Base-by-base conservation (phyloP, 2,329 filamentous ascomycete genomes). In the Leptographium lundbergii region DNA sequence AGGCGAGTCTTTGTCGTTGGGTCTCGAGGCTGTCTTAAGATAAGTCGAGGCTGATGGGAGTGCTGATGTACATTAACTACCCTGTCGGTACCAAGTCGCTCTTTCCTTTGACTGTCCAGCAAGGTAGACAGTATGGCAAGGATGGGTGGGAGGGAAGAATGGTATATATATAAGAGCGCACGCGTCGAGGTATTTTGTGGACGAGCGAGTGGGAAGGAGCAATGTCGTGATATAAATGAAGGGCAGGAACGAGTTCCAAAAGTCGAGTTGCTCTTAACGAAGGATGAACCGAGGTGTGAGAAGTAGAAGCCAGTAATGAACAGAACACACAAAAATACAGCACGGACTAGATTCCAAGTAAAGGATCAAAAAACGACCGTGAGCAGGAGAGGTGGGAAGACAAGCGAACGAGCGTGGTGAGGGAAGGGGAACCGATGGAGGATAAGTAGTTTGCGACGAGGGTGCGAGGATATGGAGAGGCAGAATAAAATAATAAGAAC, bases 311-410 rank as follows among this genome's bases (percentile, higher is more conserved):
- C 58, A 25, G 56, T 29, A 59, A 62, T 48, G 45, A 63, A 57
- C 50, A 63, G 47, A 54, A 56, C 52, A 62, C 61, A 57, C 57
- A 42, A 72, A 73, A 69, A 69, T 69, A 74, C 73, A 71, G 76
- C 69, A 71, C 47, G 66, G 69, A 54, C 22, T 51, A 24, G 25
- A 45, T 57, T 69, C 69, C 70, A 70, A 72, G 72, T 72, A 70
- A 69, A 75, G 71, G 69, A 74, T 71, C 60, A 67, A 77, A 77
- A 77, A 74, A 73, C 74, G 74, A 77, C 78, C 74, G 73, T 75
- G 66, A 66, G 64, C 71, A 73, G 42, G 59, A 39, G 34, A 61
- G 60, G 36, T 69, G 69, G 68, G 67, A 71, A 68, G 65, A 45
- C 61, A 65, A 69, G 34, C 17, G 56, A 71, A 68, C 66, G 68